Base-by-base conservation (phyloP, 768 basidiomycete genomes). In the Ramaria sp. region DNA sequence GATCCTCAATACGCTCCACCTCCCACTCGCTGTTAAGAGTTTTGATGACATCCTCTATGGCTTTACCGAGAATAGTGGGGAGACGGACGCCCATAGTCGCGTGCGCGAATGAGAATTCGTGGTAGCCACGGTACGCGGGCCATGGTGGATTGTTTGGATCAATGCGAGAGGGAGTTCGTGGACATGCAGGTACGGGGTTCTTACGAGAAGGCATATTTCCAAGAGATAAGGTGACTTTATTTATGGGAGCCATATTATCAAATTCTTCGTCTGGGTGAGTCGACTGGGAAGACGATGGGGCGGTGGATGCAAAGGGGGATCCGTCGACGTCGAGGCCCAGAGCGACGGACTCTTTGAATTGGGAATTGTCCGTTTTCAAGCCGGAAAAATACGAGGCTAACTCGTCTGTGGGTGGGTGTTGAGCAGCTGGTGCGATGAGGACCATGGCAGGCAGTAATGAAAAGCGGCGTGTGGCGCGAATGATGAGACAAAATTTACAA, bases 61-160 rank as follows among this genome's bases (percentile, higher is more conserved):
- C 94, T 72, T 96, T 97, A 61, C 91, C 91, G 49, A 96, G 76
- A 61, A 97, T 97, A 41, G 94, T 95, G 1, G 94, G 94, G 24
- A 96, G 81, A 48, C 94, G 85, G n/a, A 87, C 84, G 59, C 91
- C 89, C 93, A 96, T 96, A 3, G 93, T 95, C 33, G 91, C 94
- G 71, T 94, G 82, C 39, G 85, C 86, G 65, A 90, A 90, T 0
- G 84, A 89, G 67, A 84, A 88, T 64, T 88, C 83, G 67, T 84
- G 81, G 67, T 89, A 88, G 4, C 86, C 86, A 43, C 88, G 83
- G 69, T 80, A 89, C 0, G 87, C 87, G 37, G 88, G 87, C 46
- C 53, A 53, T 51, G 37, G 41, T 38, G 50, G 47, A 59, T 46
- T 53, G 39, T 43, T 43, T 27, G 19, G 39, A 22, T 42, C 12